Conservation (phyloP, 2,329 filamentous ascomycete genomes). For the Ophiostoma pallidulum region DNA sequence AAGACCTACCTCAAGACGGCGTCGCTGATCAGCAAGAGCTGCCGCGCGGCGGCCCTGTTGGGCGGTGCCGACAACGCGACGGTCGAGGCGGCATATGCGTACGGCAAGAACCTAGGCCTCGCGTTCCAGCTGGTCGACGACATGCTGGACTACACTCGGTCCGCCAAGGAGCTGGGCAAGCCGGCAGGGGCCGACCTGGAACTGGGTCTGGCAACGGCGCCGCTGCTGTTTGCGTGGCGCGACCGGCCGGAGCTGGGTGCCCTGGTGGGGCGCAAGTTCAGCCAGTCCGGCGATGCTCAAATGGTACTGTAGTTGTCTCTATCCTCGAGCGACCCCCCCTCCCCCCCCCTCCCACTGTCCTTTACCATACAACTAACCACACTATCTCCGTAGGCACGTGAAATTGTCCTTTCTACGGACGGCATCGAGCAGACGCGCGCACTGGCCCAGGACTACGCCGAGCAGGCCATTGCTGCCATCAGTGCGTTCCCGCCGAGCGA, state of each 20-base stretch:
- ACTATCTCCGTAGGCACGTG: constrained; percentile 56
- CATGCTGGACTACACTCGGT: constrained; percentile 92
- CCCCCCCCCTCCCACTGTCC: not conserved
- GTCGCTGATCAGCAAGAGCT: constrained; percentile 91
- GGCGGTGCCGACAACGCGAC: constrained; percentile 66
- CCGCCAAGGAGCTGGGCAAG: constrained; percentile 78
- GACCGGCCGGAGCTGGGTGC: constrained; percentile 73
- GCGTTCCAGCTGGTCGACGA: constrained; percentile 98
- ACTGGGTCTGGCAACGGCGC: constrained; percentile 85
- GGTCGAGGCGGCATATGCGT: constrained; percentile 83
- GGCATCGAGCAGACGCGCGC: constrained; percentile 88
- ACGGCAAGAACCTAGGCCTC: constrained; percentile 86
- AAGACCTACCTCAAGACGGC: constrained; percentile 98
- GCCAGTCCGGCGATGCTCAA: constrained; percentile 70
- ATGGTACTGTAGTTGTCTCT: constrained; percentile 46
- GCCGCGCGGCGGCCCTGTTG: constrained; percentile 78
- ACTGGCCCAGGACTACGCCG: constrained; percentile 81
- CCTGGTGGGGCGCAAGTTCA: constrained; percentile 87
- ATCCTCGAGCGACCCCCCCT: not conserved
- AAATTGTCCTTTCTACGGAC: constrained; percentile 72
- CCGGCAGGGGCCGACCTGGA: constrained; percentile 91
- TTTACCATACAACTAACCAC: constrained; percentile 12
- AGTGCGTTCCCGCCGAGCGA: constrained; percentile 82
- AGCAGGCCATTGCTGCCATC: constrained; percentile 81
- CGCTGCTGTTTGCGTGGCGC: constrained; percentile 92